Conservation (phyloP, 2,329 filamentous ascomycete genomes). For the Alternaria consortialis region DNA sequence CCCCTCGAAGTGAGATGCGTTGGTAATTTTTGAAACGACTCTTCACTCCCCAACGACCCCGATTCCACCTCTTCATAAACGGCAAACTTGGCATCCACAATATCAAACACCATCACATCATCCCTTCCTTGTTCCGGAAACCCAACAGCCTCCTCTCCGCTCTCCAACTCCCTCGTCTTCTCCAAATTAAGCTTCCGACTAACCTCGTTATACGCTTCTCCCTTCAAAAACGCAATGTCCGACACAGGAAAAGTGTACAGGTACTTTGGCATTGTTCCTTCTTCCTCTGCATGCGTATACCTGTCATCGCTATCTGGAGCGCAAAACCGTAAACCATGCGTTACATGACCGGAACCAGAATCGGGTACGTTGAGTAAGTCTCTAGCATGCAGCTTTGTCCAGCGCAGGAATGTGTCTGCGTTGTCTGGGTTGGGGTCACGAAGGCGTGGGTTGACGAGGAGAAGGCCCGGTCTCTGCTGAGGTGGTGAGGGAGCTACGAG, state of each 20-base stretch:
- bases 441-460: constrained; percentile 26
- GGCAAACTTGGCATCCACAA: constrained; percentile 3
- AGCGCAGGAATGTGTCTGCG: constrained; percentile 21
- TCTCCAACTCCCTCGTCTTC: background rate
- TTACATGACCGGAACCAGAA: background rate
- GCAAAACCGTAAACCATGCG: background rate
- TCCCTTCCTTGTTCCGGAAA: background rate
- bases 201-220: background rate
- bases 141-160: background rate
- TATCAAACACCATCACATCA: constrained; percentile 4
- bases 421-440: constrained; percentile 3
- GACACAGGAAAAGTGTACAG: constrained; percentile 3
- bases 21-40: background rate
- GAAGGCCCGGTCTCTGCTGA: constrained; percentile 15
- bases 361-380: constrained; percentile 23
- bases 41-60: background rate
- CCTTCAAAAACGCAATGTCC: background rate
- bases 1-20: background rate
- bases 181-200: constrained; percentile 10
- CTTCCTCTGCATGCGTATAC: background rate
- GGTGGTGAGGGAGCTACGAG: background rate
- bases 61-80: constrained; percentile 4
- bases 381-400: constrained; percentile 32
- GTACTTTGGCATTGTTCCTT: background rate
- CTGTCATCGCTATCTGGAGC: background rate